Evolutionary conservation across 192 early-diverging fungal genomes (phyloP).

Genomic region (Backusella mclennaniae): DNA sequence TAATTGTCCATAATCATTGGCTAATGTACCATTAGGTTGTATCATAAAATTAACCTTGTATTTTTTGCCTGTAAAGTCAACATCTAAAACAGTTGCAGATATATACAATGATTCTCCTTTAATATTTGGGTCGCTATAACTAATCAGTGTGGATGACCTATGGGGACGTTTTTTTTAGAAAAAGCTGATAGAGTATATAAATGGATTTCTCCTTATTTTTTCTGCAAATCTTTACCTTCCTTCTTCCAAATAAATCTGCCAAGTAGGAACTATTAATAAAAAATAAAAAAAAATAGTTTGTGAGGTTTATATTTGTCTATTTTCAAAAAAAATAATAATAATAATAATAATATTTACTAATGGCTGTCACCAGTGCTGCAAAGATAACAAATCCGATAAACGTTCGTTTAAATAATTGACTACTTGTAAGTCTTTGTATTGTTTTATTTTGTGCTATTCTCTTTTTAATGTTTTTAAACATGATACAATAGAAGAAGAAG

Average conservation of each 20-base stretch:
- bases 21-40: conserved; percentile 41
- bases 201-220: not conserved
- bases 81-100: conserved; percentile 39
- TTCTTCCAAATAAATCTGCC: conserved; percentile 34
- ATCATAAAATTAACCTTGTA: conserved; percentile 45
- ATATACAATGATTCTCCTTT: conserved; percentile 34
- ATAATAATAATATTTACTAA: conserved; percentile 15
- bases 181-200: not conserved
- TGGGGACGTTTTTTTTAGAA: not conserved
- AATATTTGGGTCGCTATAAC: conserved; percentile 26
- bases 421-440: not conserved
- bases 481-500: not conserved
- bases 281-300: not conserved
- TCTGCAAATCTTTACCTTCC: conserved; percentile 21
- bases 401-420: not conserved
- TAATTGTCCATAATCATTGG: conserved; percentile 39
- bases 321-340: not conserved
- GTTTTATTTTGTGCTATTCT: conserved; percentile 10
- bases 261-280: conserved; percentile 26
- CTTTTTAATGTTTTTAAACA: not conserved
- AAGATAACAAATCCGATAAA: conserved; percentile 12
- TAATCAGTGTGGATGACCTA: conserved; percentile 23
- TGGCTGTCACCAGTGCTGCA: conserved; percentile 7
- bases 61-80: conserved; percentile 47
- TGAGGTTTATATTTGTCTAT: not conserved